Percentiles rank a stretch among this genome's conserved stretches.
phyloP scores from a whole-genome alignment of 805 yeast genomes.

The Ogataea saltuana region DNA sequence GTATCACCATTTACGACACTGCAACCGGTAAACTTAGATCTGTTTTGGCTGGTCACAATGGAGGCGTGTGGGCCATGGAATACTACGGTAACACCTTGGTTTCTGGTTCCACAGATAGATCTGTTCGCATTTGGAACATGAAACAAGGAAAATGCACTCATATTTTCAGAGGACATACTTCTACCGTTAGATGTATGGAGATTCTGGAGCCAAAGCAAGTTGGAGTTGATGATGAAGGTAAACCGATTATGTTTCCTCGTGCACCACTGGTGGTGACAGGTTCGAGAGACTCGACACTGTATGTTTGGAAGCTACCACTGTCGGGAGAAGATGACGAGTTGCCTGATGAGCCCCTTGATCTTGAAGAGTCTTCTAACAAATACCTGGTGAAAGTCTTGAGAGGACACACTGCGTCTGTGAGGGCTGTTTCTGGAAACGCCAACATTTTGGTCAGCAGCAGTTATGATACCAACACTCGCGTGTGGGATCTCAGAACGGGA shows the following conservation, averaged over 20 bases:
- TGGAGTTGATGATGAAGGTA: slow-evolving; percentile 61
- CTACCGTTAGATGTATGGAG: slow-evolving; percentile 90
- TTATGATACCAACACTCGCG: slow-evolving; percentile 85
- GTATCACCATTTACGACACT: slow-evolving; percentile 79
- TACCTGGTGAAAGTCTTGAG: slow-evolving; percentile 65
- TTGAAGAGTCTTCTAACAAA: slow-evolving; percentile 51
- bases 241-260: slow-evolving; percentile 56
- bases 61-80: slow-evolving; percentile 98
- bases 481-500: slow-evolving; percentile 84
- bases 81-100: slow-evolving; percentile 81
- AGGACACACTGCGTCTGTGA: slow-evolving; percentile 79
- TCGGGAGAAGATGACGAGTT: slow-evolving; percentile 36
- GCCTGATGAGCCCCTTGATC: slow-evolving; percentile 40
- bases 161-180: slow-evolving; percentile 86
- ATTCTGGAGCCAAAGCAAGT: slow-evolving; percentile 67
- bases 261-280: slow-evolving; percentile 78
- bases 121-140: slow-evolving; percentile 93
- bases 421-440: slow-evolving; percentile 86
- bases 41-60: slow-evolving; percentile 83
- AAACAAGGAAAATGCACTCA: slow-evolving; percentile 85
- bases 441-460: slow-evolving; percentile 85
- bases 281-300: slow-evolving; percentile 80
- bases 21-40: slow-evolving; percentile 63
- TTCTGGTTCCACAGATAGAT: slow-evolving; percentile 92
- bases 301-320: slow-evolving; percentile 75